These are phyloP conservation scores for Mytilinidion resinicola DNA, from an alignment of 495 filamentous ascomycete species.

Conservation along the genomic window DNA sequence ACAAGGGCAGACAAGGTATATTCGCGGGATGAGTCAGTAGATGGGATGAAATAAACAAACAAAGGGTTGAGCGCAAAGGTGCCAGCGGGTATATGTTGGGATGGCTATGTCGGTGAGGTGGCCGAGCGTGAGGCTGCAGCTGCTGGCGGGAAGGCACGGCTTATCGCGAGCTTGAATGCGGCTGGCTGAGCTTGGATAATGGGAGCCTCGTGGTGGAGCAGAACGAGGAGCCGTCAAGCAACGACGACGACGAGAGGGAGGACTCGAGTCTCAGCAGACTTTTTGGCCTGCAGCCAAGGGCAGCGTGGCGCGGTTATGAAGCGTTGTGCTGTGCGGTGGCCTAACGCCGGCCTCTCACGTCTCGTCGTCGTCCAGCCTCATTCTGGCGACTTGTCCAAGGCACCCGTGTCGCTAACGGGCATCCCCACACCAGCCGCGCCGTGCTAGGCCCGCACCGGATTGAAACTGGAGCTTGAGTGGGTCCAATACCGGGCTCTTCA, in stretches of 20 bases:
- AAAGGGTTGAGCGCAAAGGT: background rate
- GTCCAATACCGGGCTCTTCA: too few species aligned
- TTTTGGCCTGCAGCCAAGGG: background rate
- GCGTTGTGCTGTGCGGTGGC: background rate
- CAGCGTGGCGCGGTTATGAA: background rate
- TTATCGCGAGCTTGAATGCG: conserved; percentile 7
- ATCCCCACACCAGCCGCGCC: too few species aligned
- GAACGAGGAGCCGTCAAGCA: background rate
- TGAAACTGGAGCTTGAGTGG: too few species aligned
- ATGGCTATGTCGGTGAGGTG: conserved; percentile 3
- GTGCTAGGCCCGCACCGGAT: too few species aligned
- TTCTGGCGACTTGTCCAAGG: background rate
- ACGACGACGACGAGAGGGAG: too few species aligned
- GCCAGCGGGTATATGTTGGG: background rate
- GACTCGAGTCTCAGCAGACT: too few species aligned
- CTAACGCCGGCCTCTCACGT: background rate
- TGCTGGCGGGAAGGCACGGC: background rate
- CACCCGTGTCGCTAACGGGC: too few species aligned
- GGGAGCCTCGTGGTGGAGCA: conserved; percentile 1
- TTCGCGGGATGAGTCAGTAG: background rate
- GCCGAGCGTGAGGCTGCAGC: background rate
- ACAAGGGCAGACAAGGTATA: too few species aligned
- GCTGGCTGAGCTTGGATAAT: conserved; percentile 1
- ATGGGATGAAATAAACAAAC: background rate
- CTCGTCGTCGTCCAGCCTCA: background rate